These are phyloP conservation scores for Hansenula anomala DNA, from an alignment of 1,139 yeast species.

Conservation along the genomic window DNA sequence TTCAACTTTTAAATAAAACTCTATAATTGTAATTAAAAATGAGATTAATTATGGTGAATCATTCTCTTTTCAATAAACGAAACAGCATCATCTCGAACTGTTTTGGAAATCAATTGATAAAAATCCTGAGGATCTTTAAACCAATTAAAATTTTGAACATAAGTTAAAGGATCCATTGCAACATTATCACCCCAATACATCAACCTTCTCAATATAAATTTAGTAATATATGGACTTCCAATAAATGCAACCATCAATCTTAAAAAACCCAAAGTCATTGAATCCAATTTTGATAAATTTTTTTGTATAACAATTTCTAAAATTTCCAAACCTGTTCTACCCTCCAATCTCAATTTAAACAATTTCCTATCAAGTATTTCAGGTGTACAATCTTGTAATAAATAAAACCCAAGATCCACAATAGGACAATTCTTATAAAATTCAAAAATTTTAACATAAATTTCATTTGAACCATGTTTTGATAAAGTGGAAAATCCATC, in stretches of 20 bases:
- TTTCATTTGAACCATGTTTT: background rate
- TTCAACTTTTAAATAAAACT: no score
- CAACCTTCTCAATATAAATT: constrained; percentile 6
- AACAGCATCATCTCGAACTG: background rate
- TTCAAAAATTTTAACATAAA: constrained; percentile 2
- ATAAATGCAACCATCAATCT: constrained; percentile 2
- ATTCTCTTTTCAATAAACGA: background rate
- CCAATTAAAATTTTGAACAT: background rate
- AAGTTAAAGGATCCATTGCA: background rate
- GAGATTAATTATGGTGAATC: no score
- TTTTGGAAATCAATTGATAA: background rate
- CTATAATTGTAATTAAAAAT: no score
- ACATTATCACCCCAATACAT: constrained; percentile 6
- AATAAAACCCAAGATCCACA: constrained; percentile 3
- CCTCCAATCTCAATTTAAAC: background rate
- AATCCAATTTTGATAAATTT: background rate
- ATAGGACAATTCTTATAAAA: constrained; percentile 3
- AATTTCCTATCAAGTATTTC: background rate
- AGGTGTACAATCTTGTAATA: background rate
- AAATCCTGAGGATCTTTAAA: background rate
- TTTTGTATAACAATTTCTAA: background rate
- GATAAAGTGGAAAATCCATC: background rate
- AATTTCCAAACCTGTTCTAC: background rate
- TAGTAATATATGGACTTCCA: constrained; percentile 4
- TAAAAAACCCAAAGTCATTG: background rate